phyloP scores from a whole-genome alignment of 345 rosid genomes.

The Lenwebbia sp. region DNA sequence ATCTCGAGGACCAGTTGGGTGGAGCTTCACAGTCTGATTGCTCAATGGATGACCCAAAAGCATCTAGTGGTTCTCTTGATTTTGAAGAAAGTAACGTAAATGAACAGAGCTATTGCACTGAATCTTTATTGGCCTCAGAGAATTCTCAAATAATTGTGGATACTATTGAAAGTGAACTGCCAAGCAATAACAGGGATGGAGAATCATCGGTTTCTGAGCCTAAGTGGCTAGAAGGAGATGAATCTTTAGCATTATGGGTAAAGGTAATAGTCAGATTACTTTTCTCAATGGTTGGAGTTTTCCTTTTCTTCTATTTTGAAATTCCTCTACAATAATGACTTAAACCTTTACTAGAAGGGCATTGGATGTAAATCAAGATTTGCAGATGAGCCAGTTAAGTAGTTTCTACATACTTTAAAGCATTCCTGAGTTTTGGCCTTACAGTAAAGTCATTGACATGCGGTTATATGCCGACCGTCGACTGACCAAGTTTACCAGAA shows the following conservation, averaged over 20 bases:
- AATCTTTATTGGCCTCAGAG: conserved; percentile 28
- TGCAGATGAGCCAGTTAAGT: neutral
- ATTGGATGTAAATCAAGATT: neutral
- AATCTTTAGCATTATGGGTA: conserved; percentile 90
- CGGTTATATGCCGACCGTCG: neutral
- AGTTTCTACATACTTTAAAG: neutral
- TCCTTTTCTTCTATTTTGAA: neutral
- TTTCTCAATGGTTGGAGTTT: neutral
- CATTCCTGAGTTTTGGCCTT: neutral
- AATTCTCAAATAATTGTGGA: conserved; percentile 30
- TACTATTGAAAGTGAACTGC: conserved; percentile 37
- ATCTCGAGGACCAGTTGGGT: conserved; percentile 24
- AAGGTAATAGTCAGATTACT: conserved; percentile 42
- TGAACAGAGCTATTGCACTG: conserved; percentile 19
- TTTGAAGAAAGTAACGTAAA: conserved; percentile 36
- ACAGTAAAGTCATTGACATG: neutral
- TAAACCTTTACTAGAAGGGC: neutral
- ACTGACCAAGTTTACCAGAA: neutral
- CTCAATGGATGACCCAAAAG: conserved; percentile 31
- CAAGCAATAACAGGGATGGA: conserved; percentile 36
- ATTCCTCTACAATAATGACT: neutral
- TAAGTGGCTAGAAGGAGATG: conserved; percentile 76
- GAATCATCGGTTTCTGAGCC: conserved; percentile 53
- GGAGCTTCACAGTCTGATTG: conserved; percentile 32
- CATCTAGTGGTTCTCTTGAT: conserved; percentile 38